Evolutionary conservation across 148 eudicot species (phyloP), one percentile per base, ranked within the genome.

Genomic region (Rhododendron griersonianum): DNA sequence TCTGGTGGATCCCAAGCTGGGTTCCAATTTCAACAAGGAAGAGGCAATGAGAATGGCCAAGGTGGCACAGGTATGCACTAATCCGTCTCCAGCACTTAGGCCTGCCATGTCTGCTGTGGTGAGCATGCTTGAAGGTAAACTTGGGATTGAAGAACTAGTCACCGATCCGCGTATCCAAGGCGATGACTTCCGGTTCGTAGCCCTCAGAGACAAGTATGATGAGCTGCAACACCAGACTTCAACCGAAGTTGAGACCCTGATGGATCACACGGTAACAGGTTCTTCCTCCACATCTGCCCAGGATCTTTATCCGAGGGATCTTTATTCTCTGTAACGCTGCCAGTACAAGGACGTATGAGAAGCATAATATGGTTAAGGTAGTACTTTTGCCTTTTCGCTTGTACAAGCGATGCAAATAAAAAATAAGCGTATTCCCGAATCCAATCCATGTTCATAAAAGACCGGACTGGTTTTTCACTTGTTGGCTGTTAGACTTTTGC

Each of bases 21-120:
- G 81, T 55, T 45, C 87, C 0, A 19, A 84, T 78, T 83, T 73
- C 85, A 63, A 87, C 81, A 71, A 47, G 28, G 86, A 83, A 6
- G 92, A 89, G 82, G 90, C 79, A n/a, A 71, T 83, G 51, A 87
- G 85, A 86, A 91, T 89, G 87, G 88, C 89, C 23, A 90, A 87
- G 80, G 85, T 92, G 15, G 94, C 94, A 11, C 4, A 91, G 21
- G 28, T 88, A 57, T 92, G 94, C 88, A 90, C 93, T 14, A 89
- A 87, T 85, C 88, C 91, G 39, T 89, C 92, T 41, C 94, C 92
- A 41, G 84, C 94, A n/a, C 89, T 92, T 7, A 87, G 94, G 86
- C 94, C 93, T 30, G 82, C 90, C 73, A 92, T 92, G 55, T 85
- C 89, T 55, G 82, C 67, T 44, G 85, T 90, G 11, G 53, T 33